A percentile compares a stretch with the other conserved stretches of the same genome.
These are phyloP conservation scores for Lachnellula occidentalis DNA, from an alignment of 2,329 filamentous ascomycete genomes.

Conservation along the genomic window DNA sequence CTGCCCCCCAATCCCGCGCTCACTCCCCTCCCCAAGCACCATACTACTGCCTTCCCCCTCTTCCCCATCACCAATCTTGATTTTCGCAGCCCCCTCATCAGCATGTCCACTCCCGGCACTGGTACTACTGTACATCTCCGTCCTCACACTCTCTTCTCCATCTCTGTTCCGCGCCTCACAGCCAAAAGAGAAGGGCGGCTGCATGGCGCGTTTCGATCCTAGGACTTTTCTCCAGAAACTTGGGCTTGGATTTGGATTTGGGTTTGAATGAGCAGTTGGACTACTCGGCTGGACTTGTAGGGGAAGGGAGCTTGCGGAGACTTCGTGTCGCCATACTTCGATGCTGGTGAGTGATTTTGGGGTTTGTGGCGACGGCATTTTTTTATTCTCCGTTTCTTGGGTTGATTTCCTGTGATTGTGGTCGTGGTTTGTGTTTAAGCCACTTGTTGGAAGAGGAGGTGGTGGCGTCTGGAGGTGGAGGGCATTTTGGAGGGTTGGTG, in stretches of 20 bases:
- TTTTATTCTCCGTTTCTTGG: neutral
- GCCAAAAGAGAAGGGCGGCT: no score
- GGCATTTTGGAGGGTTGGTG: neutral
- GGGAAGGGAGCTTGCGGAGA: constrained; percentile 31
- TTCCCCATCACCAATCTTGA: neutral
- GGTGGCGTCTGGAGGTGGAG: no score
- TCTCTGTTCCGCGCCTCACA: no score
- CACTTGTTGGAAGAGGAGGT: neutral
- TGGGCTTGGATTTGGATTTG: no score
- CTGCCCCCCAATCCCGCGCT: constrained; percentile 20
- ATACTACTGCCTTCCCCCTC: constrained; percentile 9
- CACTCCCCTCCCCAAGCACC: constrained; percentile 19
- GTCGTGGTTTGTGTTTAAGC: constrained; percentile 5
- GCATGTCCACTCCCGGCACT: neutral
- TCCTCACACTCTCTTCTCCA: neutral
- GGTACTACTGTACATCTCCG: constrained; percentile 5
- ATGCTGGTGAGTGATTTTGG: constrained; percentile 34
- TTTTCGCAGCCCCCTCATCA: neutral
- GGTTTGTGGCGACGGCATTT: constrained; percentile 25
- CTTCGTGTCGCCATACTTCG: constrained; percentile 46
- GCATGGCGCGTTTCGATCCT: neutral
- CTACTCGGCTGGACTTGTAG: neutral
- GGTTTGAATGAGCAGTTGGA: neutral
- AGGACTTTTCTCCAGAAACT: constrained; percentile 8
- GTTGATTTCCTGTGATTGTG: neutral